Evolutionary conservation across 441 rosid species (phyloP).

Genomic region (Erodium chrysanthum): DNA sequence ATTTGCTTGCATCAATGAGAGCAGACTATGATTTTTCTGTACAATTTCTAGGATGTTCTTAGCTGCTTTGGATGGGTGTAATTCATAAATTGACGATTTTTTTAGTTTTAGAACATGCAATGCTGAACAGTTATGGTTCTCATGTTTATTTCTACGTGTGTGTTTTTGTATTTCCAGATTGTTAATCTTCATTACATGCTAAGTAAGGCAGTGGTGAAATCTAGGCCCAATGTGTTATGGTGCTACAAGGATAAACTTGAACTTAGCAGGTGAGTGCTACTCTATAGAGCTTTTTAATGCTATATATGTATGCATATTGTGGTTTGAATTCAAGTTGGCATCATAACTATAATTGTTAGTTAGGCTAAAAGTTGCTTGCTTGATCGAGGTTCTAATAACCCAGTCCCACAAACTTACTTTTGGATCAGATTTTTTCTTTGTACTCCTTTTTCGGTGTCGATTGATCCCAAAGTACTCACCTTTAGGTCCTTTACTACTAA

Average conservation of each 20-base stretch:
- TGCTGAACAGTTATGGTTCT: not conserved
- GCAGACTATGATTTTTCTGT: not conserved
- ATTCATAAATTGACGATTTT: not conserved
- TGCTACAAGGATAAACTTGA: conserved; percentile 92
- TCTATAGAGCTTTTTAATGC: not conserved
- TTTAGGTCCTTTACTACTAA: not conserved
- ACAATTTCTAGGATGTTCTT: not conserved
- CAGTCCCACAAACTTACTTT: not conserved
- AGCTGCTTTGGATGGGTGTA: not conserved
- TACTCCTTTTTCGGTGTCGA: not conserved
- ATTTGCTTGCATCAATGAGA: not conserved
- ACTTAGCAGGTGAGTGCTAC: conserved; percentile 63
- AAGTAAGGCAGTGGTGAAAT: conserved; percentile 57
- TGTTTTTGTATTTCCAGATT: conserved; percentile 38
- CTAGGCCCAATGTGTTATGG: conserved; percentile 74
- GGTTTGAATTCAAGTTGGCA: not conserved
- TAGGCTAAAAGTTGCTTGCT: not conserved
- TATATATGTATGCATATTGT: not conserved
- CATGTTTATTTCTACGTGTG: not conserved
- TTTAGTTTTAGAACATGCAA: not conserved
- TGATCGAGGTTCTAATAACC: not conserved
- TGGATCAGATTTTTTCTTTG: not conserved
- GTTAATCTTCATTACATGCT: conserved; percentile 86
- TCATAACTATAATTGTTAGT: not conserved
- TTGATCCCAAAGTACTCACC: not conserved